Conservation (phyloP, 306 rosid species). For the Luffa aegyptiaca region DNA sequence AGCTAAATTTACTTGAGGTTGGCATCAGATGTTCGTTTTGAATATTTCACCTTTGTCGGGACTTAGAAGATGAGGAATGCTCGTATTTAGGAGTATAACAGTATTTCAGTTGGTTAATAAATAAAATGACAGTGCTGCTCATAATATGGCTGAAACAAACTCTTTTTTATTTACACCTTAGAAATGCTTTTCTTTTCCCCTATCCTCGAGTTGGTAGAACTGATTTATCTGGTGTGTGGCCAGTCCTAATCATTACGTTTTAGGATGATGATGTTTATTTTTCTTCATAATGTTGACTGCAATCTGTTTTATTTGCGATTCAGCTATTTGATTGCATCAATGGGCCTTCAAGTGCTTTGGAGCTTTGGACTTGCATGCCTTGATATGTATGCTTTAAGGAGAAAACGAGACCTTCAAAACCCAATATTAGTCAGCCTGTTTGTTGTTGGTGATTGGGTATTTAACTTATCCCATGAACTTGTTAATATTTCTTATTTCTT, state of each 20-base stretch:
- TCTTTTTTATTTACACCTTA: neutral
- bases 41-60: neutral
- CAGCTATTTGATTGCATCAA: constrained; percentile 95
- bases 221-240: neutral
- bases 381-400: constrained; percentile 78
- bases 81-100: neutral
- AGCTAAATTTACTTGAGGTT: neutral
- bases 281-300: neutral
- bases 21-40: neutral
- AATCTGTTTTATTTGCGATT: neutral
- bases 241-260: neutral
- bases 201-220: neutral
- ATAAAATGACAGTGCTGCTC: neutral
- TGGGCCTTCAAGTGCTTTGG: constrained; percentile 98
- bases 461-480: constrained; percentile 12
- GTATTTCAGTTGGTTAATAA: neutral
- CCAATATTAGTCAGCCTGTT: constrained; percentile 87
- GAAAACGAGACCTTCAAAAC: constrained; percentile 76
- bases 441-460: constrained; percentile 98
- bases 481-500: neutral
- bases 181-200: neutral
- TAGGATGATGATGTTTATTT: neutral
- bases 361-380: constrained; percentile 97
- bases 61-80: neutral
- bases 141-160: neutral